Percentiles rank a stretch among this genome's conserved stretches.
Evolutionary conservation across 768 basidiomycete species (phyloP).

Genomic region (Leccinum boreale): DNA sequence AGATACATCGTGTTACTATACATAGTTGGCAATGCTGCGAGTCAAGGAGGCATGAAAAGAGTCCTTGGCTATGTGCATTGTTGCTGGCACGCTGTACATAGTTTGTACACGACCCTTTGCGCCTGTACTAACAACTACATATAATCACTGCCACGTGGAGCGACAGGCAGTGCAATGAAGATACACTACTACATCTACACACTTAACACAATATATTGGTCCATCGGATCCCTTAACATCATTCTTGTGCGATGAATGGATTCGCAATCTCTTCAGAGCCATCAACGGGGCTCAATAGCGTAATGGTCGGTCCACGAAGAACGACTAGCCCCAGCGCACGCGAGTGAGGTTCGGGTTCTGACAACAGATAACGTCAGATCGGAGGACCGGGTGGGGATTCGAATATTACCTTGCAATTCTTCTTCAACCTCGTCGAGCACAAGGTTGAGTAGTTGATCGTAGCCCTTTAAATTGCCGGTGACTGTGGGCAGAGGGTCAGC

Average conservation of each 20-base stretch:
- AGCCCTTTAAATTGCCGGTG: slow-evolving; percentile 90
- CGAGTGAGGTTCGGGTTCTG: slow-evolving; percentile 62
- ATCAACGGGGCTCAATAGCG: slow-evolving; percentile 90
- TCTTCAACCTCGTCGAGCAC: slow-evolving; percentile 96
- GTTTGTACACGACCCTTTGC: slow-evolving; percentile 6
- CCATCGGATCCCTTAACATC: background rate
- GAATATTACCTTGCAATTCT: slow-evolving; percentile 56
- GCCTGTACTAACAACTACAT: slow-evolving; percentile 7
- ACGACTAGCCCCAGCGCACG: slow-evolving; percentile 82
- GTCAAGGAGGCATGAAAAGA: background rate
- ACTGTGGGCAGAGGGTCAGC: slow-evolving; percentile 45
- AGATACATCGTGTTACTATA: background rate
- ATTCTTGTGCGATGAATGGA: slow-evolving; percentile 77
- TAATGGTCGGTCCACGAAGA: slow-evolving; percentile 91
- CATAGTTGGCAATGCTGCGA: background rate
- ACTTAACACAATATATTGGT: background rate
- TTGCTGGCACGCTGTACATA: slow-evolving; percentile 6
- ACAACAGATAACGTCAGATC: slow-evolving; percentile 6
- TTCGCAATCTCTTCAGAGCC: slow-evolving; percentile 94
- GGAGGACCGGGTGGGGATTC: slow-evolving; percentile 8
- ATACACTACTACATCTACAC: background rate
- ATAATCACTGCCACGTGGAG: slow-evolving; percentile 16
- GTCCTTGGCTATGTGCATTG: slow-evolving; percentile 3
- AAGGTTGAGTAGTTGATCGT: slow-evolving; percentile 93
- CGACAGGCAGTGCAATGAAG: slow-evolving; percentile 4